Evolutionary conservation across 805 yeast species (phyloP).

Genomic region (Myxozyma neotropica): DNA sequence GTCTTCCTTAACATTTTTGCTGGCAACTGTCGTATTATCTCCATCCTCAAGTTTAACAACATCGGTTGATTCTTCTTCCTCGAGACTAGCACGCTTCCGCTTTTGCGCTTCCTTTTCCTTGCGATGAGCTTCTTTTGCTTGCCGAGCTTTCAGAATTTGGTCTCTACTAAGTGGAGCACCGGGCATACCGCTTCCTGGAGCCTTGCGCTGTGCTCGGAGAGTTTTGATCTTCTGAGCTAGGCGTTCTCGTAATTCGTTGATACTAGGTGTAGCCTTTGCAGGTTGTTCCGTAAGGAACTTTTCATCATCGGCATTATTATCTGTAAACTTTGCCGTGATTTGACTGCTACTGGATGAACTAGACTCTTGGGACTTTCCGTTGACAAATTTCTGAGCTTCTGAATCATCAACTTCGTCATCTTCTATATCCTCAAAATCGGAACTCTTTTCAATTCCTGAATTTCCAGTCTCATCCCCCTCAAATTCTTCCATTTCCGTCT

Average conservation of each 20-base stretch:
- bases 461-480: background rate
- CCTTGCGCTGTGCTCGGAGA: slow-evolving; percentile 80
- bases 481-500: background rate
- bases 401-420: slow-evolving; percentile 5
- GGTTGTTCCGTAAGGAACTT: background rate
- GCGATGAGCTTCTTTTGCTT: slow-evolving; percentile 47
- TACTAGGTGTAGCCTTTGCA: background rate
- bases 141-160: slow-evolving; percentile 69
- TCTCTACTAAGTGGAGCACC: slow-evolving; percentile 89
- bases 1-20: slow-evolving; percentile 36
- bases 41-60: slow-evolving; percentile 33
- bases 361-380: background rate
- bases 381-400: background rate
- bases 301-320: background rate
- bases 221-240: slow-evolving; percentile 70
- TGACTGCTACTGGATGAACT: background rate
- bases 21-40: background rate
- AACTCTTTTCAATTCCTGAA: background rate
- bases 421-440: slow-evolving; percentile 10
- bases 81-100: slow-evolving; percentile 46
- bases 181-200: slow-evolving; percentile 77
- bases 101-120: slow-evolving; percentile 47
- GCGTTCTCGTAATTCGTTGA: slow-evolving; percentile 73
- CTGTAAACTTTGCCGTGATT: background rate
- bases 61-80: slow-evolving; percentile 44